A percentile compares a stretch with the other conserved stretches of the same genome.
These are phyloP conservation scores for Zygotorulaspora florentina DNA, from an alignment of 805 yeast species.

Conservation along the genomic window DNA sequence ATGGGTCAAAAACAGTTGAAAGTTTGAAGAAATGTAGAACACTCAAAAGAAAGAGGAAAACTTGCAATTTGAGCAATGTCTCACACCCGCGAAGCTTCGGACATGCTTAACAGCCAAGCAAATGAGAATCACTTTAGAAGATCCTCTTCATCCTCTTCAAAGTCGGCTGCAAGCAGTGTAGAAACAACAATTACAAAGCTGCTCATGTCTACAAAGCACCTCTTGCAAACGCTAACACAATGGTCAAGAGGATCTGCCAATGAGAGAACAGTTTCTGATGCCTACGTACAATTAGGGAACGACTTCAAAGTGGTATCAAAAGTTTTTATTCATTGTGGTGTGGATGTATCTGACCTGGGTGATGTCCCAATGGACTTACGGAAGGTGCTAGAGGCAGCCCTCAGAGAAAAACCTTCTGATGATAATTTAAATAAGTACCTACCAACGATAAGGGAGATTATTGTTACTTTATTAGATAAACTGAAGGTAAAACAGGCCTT, in stretches of 20 bases:
- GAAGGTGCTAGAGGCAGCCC: constrained; percentile 75
- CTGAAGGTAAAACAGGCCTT: constrained; percentile 73
- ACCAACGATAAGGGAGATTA: constrained; percentile 81
- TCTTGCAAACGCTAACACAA: constrained; percentile 77
- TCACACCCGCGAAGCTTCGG: constrained; percentile 1
- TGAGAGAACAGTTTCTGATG: constrained; percentile 82
- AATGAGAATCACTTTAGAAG: constrained; percentile 9
- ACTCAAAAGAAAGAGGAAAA: not conserved
- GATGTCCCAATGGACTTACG: constrained; percentile 86
- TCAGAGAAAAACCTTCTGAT: constrained; percentile 81
- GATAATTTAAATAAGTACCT: constrained; percentile 72
- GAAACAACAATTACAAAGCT: constrained; percentile 77
- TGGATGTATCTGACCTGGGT: constrained; percentile 77
- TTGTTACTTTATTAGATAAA: constrained; percentile 72
- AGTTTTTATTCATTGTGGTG: constrained; percentile 72
- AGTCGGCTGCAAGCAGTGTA: constrained; percentile 44
- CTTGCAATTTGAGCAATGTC: constrained; percentile 2
- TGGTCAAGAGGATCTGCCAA: constrained; percentile 85
- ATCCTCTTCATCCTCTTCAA: constrained; percentile 19
- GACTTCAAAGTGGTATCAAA: constrained; percentile 84
- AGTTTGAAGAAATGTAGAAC: too few species aligned
- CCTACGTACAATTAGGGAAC: constrained; percentile 88
- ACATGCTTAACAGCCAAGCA: not conserved
- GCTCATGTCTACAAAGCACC: constrained; percentile 81
- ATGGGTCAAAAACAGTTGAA: not conserved